These are phyloP conservation scores for Paramecium bursaria DNA, from an alignment of 73 alveolate species.

Conservation along the genomic window DNA sequence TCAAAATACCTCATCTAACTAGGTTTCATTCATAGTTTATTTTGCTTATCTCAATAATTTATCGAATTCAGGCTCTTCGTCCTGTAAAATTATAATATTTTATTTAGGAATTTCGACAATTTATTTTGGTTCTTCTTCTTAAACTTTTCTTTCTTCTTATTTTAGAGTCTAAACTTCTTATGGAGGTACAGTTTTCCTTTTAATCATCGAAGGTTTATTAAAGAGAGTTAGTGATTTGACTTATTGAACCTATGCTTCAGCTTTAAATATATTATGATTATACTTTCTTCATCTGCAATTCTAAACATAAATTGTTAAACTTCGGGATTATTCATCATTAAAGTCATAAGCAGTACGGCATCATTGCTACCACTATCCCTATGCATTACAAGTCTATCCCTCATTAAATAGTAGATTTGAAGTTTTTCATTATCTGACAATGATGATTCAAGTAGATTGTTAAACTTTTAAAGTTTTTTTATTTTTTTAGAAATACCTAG, in stretches of 20 bases:
- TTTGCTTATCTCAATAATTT: constrained; percentile 26
- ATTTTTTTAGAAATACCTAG: too few species aligned
- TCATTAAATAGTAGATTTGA: background rate
- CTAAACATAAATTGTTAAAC: constrained; percentile 49
- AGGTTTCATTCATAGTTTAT: constrained; percentile 46
- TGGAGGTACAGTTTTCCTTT: constrained; percentile 1
- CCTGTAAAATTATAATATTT: background rate
- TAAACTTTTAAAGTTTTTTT: too few species aligned
- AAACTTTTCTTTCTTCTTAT: background rate
- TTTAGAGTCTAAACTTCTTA: background rate
- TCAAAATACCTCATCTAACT: constrained; percentile 5
- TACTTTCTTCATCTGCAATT: constrained; percentile 63
- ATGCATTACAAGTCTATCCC: too few species aligned
- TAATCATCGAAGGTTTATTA: constrained; percentile 30
- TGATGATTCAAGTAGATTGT: too few species aligned
- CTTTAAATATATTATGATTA: background rate
- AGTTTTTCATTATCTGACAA: constrained; percentile 31
- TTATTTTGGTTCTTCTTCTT: constrained; percentile 29
- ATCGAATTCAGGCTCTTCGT: constrained; percentile 16
- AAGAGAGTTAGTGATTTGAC: background rate
- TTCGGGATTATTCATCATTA: constrained; percentile 29
- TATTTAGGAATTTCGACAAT: constrained; percentile 10
- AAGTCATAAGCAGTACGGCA: too few species aligned
- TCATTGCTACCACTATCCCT: too few species aligned
- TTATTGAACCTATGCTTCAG: constrained; percentile 15